Percentiles rank a stretch among this genome's conserved stretches.
Conservation (phyloP, 2,329 filamentous ascomycete genomes). For the Chaetomiaceae sp. region DNA sequence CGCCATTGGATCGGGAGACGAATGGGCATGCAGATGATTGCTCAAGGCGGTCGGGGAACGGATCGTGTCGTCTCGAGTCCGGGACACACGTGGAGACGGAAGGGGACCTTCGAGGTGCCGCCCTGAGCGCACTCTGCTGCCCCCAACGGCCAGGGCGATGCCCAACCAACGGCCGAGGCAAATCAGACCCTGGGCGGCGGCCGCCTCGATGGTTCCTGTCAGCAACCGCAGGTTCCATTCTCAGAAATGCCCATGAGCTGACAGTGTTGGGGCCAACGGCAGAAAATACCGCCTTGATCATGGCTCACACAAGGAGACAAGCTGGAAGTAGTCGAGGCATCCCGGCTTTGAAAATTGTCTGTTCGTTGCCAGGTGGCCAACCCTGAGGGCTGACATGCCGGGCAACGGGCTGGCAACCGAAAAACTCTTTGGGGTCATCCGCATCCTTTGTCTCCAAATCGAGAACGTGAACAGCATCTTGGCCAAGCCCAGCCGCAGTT, state of each 20-base stretch:
- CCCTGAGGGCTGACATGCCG: too few species aligned
- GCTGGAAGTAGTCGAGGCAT: too few species aligned
- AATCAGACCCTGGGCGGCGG: background rate
- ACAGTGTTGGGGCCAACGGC: too few species aligned
- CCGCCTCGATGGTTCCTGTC: background rate
- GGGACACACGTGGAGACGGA: background rate
- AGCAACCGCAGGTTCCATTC: too few species aligned
- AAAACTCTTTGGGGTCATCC: conserved; percentile 9
- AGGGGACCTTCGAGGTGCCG: background rate
- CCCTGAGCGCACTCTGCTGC: background rate
- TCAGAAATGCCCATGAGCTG: too few species aligned
- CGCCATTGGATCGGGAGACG: background rate
- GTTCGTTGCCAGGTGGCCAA: too few species aligned
- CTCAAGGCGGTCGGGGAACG: background rate
- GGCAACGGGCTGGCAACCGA: background rate
- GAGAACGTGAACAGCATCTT: background rate
- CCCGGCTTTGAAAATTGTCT: too few species aligned
- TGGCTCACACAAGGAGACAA: too few species aligned
- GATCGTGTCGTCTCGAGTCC: background rate
- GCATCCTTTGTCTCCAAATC: conserved; percentile 6
- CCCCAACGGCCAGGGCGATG: background rate
- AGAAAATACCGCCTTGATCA: too few species aligned
- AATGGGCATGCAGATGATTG: background rate
- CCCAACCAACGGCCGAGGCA: background rate
- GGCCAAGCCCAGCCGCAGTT: conserved; percentile 1